phyloP scores from a whole-genome alignment of 176 grass and related monocot genomes.

The Zizania latifolia region DNA sequence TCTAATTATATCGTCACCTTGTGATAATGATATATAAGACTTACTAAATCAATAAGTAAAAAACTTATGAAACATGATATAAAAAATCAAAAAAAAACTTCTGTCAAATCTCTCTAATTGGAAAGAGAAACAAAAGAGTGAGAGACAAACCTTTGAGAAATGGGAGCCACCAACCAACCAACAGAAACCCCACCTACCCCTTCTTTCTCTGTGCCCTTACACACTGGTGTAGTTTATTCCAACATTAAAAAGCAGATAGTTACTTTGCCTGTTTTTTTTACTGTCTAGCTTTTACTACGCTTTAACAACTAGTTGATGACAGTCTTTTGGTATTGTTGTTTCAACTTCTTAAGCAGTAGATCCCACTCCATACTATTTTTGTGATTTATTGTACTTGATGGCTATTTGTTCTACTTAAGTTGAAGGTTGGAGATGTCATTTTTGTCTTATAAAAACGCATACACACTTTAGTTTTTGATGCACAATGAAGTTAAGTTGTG shows the following conservation, averaged over 20 bases:
- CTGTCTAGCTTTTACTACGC: constrained; percentile 12
- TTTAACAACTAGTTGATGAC: constrained; percentile 15
- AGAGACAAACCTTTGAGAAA: background rate
- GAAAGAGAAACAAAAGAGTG: background rate
- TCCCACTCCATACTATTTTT: background rate
- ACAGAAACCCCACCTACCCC: constrained; percentile 14
- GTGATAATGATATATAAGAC: no score
- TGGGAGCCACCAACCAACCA: constrained; percentile 4
- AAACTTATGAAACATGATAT: no score
- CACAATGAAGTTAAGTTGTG: no score
- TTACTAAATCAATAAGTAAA: no score
- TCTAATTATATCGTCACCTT: no score
- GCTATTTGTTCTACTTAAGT: no score
- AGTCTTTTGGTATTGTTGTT: constrained; percentile 7
- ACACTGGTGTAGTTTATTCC: constrained; percentile 27
- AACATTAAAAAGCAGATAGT: constrained; percentile 8
- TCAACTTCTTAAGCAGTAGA: background rate
- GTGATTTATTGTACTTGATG: background rate
- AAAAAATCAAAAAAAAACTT: no score
- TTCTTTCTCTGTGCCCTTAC: background rate
- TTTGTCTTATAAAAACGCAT: no score
- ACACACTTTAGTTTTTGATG: no score
- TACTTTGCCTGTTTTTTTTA: constrained; percentile 14
- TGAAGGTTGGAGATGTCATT: no score
- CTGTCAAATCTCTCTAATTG: no score